A percentile compares a stretch with the other conserved stretches of the same genome.
phyloP scores from a whole-genome alignment of 2,329 filamentous ascomycete species.

The Phialemonium atrogriseum region DNA sequence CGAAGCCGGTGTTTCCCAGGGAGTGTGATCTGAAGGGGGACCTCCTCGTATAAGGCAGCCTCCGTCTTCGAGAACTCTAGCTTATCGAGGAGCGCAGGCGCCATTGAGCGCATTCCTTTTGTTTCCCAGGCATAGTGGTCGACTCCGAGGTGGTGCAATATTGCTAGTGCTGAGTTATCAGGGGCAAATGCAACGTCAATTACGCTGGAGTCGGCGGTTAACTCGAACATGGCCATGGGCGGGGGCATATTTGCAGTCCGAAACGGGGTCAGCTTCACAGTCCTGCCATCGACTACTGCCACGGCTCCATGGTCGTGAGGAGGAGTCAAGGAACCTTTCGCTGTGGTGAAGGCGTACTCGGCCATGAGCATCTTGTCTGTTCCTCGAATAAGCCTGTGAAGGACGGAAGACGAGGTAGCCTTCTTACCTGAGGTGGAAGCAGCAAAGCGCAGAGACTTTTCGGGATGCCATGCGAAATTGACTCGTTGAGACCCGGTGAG shows the following conservation, averaged over 20 bases:
- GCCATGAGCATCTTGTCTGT: constrained; percentile 39
- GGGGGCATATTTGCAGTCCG: constrained; percentile 79
- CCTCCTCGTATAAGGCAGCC: constrained; percentile 8
- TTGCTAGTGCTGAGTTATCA: constrained; percentile 56
- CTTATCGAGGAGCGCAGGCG: constrained; percentile 14
- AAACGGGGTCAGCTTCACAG: constrained; percentile 77
- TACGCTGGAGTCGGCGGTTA: constrained; percentile 53
- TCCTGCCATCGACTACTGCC: constrained; percentile 74
- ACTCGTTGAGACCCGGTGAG: constrained; percentile 26
- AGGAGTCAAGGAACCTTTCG: constrained; percentile 59
- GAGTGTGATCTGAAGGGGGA: constrained; percentile 20
- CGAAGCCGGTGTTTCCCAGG: constrained; percentile 15
- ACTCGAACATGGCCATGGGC: constrained; percentile 79
- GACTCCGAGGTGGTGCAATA: constrained; percentile 60
- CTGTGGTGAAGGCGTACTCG: constrained; percentile 60
- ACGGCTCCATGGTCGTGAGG: constrained; percentile 74
- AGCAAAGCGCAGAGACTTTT: constrained; percentile 66
- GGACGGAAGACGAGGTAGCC: background rate
- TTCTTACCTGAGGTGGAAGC: constrained; percentile 41
- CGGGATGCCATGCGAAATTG: constrained; percentile 69
- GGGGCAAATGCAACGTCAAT: constrained; percentile 69
- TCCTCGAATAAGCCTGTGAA: constrained; percentile 4
- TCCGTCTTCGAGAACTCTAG: background rate
- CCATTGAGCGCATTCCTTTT: constrained; percentile 41
- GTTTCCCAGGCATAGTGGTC: constrained; percentile 64